Evolutionary conservation across 345 rosid species (phyloP).

Genomic region (Hibiscus syriacus): DNA sequence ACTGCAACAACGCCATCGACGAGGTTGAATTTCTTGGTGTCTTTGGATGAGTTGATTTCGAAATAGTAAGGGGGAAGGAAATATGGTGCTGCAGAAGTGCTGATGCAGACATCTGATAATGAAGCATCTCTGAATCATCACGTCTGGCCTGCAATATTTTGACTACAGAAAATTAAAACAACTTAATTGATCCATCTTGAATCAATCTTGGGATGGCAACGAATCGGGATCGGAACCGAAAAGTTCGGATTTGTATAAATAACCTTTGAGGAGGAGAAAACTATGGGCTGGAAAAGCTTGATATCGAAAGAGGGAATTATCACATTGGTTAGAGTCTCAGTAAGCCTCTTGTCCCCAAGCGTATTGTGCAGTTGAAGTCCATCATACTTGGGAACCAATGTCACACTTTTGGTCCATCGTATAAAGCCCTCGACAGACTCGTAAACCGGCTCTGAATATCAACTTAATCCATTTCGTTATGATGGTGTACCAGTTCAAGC

Average conservation of each 20-base stretch:
- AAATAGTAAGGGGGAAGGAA: no score
- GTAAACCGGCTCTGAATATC: neutral
- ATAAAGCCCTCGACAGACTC: neutral
- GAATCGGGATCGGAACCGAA: no score
- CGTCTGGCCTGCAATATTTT: neutral
- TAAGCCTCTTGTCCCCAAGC: slow-evolving; percentile 24
- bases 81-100: no score
- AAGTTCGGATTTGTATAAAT: slow-evolving; percentile 9
- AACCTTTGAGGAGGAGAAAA: slow-evolving; percentile 41
- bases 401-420: no score
- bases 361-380: slow-evolving; percentile 18
- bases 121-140: neutral
- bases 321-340: slow-evolving; percentile 30
- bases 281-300: slow-evolving; percentile 39
- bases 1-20: slow-evolving; percentile 49
- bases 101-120: neutral
- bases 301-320: slow-evolving; percentile 48
- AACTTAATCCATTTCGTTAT: neutral
- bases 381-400: no score
- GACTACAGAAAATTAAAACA: neutral
- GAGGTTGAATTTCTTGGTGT: slow-evolving; percentile 29
- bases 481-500: no score
- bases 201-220: no score
- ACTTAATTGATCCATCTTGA: neutral
- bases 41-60: slow-evolving; percentile 12